Percentiles rank a stretch among this genome's conserved stretches.
Evolutionary conservation across 2,329 filamentous ascomycete genomes (phyloP).

Genomic region (Colletotrichum acutatum): DNA sequence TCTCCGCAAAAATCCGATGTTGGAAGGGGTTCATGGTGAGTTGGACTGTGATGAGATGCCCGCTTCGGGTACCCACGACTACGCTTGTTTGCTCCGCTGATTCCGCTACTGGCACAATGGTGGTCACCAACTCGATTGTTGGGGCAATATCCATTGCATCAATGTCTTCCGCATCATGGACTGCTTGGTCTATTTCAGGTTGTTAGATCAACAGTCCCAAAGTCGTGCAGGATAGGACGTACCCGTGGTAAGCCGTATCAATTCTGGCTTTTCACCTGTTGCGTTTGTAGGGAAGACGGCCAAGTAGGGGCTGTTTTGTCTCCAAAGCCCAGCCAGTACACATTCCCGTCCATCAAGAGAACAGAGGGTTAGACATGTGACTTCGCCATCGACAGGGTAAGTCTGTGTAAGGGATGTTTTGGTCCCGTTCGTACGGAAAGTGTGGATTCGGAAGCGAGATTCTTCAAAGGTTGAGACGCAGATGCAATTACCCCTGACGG

Average conservation of each 20-base stretch:
- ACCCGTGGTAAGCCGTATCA: slow-evolving; percentile 40
- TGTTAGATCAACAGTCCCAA: background rate
- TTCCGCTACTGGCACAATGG: slow-evolving; percentile 49
- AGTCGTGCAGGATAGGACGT: slow-evolving; percentile 2
- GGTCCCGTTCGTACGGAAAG: slow-evolving; percentile 49
- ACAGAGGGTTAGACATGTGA: slow-evolving; percentile 59
- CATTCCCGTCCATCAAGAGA: slow-evolving; percentile 39
- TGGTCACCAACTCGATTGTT: slow-evolving; percentile 49
- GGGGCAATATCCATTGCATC: slow-evolving; percentile 29
- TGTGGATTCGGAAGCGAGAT: slow-evolving; percentile 50
- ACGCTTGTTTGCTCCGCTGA: slow-evolving; percentile 46
- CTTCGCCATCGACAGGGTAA: slow-evolving; percentile 56
- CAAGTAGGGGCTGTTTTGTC: slow-evolving; percentile 46
- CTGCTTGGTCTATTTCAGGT: slow-evolving; percentile 1
- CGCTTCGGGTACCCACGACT: slow-evolving; percentile 62
- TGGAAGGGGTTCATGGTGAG: slow-evolving; percentile 38
- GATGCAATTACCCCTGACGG: slow-evolving; percentile 49
- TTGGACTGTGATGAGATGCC: slow-evolving; percentile 58
- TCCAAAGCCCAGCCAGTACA: slow-evolving; percentile 49
- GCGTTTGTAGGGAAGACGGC: slow-evolving; percentile 41
- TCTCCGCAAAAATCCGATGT: slow-evolving; percentile 44
- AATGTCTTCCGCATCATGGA: background rate
- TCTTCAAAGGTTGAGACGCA: slow-evolving; percentile 55
- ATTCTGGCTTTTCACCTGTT: slow-evolving; percentile 6
- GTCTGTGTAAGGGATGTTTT: slow-evolving; percentile 42